These are phyloP conservation scores for Diplocarpon mali DNA, from an alignment of 2,329 filamentous ascomycete genomes.

Conservation along the genomic window DNA sequence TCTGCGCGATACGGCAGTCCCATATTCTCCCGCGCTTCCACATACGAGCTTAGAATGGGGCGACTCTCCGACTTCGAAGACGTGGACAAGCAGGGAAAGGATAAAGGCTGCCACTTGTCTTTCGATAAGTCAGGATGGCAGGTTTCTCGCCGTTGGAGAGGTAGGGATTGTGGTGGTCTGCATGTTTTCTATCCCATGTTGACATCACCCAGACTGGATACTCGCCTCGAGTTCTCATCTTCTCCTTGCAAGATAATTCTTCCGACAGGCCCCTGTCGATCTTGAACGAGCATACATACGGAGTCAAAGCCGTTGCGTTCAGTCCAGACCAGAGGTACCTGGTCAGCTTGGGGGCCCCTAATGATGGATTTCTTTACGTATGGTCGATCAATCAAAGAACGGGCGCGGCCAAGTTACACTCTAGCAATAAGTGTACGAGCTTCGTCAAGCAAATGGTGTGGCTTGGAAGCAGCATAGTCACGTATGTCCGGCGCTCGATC, in stretches of 20 bases:
- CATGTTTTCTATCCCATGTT: constrained; percentile 18
- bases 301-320: constrained; percentile 81
- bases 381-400: constrained; percentile 80
- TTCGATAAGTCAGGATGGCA: constrained; percentile 76
- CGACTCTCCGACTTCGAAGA: constrained; percentile 57
- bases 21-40: constrained; percentile 27
- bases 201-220: constrained; percentile 60
- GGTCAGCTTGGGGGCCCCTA: constrained; percentile 76
- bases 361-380: constrained; percentile 88
- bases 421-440: constrained; percentile 87
- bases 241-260: constrained; percentile 69
- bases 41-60: constrained; percentile 37
- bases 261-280: constrained; percentile 75
- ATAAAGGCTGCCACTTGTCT: constrained; percentile 93
- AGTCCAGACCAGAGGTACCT: constrained; percentile 78
- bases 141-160: constrained; percentile 84
- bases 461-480: constrained; percentile 76
- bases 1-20: constrained; percentile 34
- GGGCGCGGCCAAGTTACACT: constrained; percentile 67
- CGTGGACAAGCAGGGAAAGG: constrained; percentile 80
- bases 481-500: constrained; percentile 32
- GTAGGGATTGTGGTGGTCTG: constrained; percentile 30
- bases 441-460: constrained; percentile 79
- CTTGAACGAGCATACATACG: constrained; percentile 81
- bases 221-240: constrained; percentile 81